Base-by-base conservation (phyloP, 805 yeast genomes). In the Teunomyces gatunensis region DNA sequence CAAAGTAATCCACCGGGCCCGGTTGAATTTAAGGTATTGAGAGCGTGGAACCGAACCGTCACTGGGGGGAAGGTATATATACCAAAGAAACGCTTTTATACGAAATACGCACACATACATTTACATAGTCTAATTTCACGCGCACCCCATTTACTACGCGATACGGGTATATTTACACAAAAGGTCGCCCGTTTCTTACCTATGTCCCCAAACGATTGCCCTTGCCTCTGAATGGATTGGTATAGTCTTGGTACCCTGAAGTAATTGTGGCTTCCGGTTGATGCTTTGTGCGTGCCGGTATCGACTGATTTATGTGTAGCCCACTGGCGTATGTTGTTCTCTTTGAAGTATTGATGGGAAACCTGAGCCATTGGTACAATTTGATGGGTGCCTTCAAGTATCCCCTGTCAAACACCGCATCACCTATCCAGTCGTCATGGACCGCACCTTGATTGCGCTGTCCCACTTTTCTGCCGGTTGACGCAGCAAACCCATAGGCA, bases 321-420 rank as follows among this genome's bases (percentile, higher is more conserved):
- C 30, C 33, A 7, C 32, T 33, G 13, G 52, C 52, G 28, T 21
- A 37, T 10, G 52, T 49, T 2, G 40, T 29, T 10, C 50, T 20
- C 21, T 25, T 41, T 9, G 53, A 47, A 25, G 25, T 49, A 28
- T 47, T 35, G 11, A 25, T 34, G 53, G 74, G 74, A 49, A 63
- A 68, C 30, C 56, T 54, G 42, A 72, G 58, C 11, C 63, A 28
- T 2, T 51, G 55, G 54, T 70, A 73, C 15, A 73, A 50, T 63
- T 69, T 63, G n/a, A 45, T 34, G 2, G 88, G 88, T 0, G 87
- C 85, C 45, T 73, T 73, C 47, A 81, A 67, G 51, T 79, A 74
- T 1, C 87, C 87, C 37, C 70, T 66, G 49, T 74, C 80, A 20
- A 77, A 75, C 33, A 78, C 68, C 23, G 76, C 60, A 66, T 78